Conservation (phyloP, 1,139 yeast species). For the Geotrichum cucujoidarum region DNA sequence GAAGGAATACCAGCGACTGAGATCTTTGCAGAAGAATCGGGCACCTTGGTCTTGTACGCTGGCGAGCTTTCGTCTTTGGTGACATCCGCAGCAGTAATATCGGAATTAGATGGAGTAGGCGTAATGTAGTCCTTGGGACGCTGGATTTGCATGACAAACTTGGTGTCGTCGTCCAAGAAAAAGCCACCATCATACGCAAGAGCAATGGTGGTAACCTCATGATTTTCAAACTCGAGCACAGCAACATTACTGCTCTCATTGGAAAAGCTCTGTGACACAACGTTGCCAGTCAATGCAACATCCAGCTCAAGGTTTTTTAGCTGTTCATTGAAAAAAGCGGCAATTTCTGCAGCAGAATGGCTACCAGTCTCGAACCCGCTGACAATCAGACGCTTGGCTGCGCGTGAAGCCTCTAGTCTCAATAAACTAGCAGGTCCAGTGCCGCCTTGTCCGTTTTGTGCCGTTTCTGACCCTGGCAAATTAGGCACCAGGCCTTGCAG, state of each 20-base stretch:
- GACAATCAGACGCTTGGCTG: conserved; percentile 49
- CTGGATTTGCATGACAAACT: conserved; percentile 35
- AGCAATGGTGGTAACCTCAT: conserved; percentile 57
- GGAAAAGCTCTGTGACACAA: conserved; percentile 34
- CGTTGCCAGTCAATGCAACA: conserved; percentile 25
- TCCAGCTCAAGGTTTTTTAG: conserved; percentile 25
- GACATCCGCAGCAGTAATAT: conserved; percentile 6
- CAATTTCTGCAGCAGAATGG: conserved; percentile 39
- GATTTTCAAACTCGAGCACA: conserved; percentile 50
- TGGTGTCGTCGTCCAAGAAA: conserved; percentile 29
- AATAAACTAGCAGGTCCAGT: conserved; percentile 20
- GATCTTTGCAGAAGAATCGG: conserved; percentile 3
- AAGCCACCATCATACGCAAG: conserved; percentile 44
- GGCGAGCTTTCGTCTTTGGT: background rate
- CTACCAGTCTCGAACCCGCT: conserved; percentile 41
- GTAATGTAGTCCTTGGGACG: conserved; percentile 66
- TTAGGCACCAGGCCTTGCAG: conserved; percentile 45
- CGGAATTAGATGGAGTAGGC: conserved; percentile 25
- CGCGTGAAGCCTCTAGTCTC: conserved; percentile 29
- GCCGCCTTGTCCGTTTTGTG: background rate
- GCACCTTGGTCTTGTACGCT: conserved; percentile 3
- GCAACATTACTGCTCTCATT: conserved; percentile 30
- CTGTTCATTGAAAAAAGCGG: conserved; percentile 28
- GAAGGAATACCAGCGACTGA: conserved; percentile 41
- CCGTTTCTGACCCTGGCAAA: conserved; percentile 1